Base-by-base conservation (phyloP, 2,329 filamentous ascomycete genomes). In the Tolypocladium sp. region DNA sequence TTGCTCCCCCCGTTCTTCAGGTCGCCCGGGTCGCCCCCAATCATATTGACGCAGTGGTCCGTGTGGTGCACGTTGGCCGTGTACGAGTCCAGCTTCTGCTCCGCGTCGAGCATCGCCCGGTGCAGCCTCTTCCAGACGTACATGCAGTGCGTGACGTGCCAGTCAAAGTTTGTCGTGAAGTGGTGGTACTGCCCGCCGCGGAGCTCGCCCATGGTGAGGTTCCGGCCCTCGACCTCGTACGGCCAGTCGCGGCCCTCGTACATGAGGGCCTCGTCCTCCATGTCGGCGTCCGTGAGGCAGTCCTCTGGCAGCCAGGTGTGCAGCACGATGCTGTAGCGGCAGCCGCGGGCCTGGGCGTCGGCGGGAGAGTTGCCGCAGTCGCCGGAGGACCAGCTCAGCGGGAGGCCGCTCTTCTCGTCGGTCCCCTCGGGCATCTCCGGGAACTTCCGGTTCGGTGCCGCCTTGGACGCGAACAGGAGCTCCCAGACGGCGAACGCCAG, bases 41-140 rank as follows among this genome's bases (percentile, higher is more conserved):
- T 64, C 62, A 65, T 61, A 30, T 65, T 54, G 25, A 65, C 63
- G 30, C 65, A 65, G 52, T 66, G 65, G 35, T 58, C 62, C 12
- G 64, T 66, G 51, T 66, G 64, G 38, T 62, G 59, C 9, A 58
- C 60, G 38, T 66, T 62, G 2, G 62, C 64, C 49, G 64, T 65
- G 51, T 65, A 65, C 22, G 64, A 65, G 42, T 65, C 64, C 51
- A 65, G 30, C 56, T 61, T 57, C 46, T 46, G 57, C 4, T 33
- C 57, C 44, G 60, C 59, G 46, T 66, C 62, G 40, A 65, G 42
- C 41, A 63, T 38, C 13, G 60, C 51, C n/a, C 64, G 56, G 52
- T 65, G 65, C n/a, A 66, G 57, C 25, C 64, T 52, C 56, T 65
- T 66, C 63, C 64, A 66, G 1, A 64, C 59, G 20, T 58, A 66